phyloP scores from a whole-genome alignment of 208 protist species.

The Trypanosoma mega region DNA sequence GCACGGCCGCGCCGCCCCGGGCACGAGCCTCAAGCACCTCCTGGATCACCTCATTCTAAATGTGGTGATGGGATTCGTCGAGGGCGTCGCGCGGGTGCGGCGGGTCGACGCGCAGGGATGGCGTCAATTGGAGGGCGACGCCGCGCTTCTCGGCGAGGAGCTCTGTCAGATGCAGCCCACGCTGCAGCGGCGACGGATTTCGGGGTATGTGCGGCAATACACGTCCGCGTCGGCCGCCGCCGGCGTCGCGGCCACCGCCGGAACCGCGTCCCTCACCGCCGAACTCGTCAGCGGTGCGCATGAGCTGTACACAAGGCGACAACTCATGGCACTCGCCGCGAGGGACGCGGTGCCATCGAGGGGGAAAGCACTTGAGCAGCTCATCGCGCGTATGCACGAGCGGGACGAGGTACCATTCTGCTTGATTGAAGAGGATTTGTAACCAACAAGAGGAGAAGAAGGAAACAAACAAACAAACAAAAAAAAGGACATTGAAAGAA shows the following conservation, averaged over 20 bases:
- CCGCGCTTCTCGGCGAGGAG: neutral
- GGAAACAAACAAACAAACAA: neutral
- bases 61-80: conserved; percentile 4
- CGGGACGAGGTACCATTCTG: conserved; percentile 10
- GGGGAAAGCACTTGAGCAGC: neutral
- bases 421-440: conserved; percentile 11
- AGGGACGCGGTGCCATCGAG: neutral
- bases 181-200: neutral
- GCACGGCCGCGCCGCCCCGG: neutral
- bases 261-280: too few species aligned
- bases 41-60: conserved; percentile 14
- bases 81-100: conserved; percentile 11
- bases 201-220: conserved; percentile 8
- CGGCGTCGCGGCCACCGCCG: too few species aligned
- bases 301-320: conserved; percentile 9
- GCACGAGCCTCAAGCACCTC: neutral
- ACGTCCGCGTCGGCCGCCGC: neutral
- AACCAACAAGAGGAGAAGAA: neutral
- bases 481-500: too few species aligned
- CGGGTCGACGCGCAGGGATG: neutral
- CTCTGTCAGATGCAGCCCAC: conserved; percentile 1
- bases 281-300: conserved; percentile 1
- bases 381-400: conserved; percentile 2
- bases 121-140: conserved; percentile 7
- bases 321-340: conserved; percentile 1